Evolutionary conservation across 352 stramenopile species (phyloP), one percentile per base, ranked within the genome.

Genomic region (Globisporangium ultimum): DNA sequence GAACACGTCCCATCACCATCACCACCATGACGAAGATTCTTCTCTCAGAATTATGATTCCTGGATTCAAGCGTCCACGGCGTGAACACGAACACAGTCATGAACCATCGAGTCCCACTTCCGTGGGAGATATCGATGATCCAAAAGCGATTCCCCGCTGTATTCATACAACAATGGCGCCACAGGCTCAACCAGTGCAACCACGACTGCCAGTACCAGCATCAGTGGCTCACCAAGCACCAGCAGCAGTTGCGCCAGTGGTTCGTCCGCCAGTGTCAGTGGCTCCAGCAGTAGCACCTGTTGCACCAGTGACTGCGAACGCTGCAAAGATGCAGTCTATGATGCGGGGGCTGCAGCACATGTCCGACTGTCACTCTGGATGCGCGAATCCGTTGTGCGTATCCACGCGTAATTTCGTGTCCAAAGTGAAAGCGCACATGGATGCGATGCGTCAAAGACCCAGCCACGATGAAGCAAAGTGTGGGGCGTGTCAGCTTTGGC

Each of bases 401-500:
- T 85, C 74, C 22, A 85, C 77, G 41, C 69, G 66, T n/a, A 65
- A 64, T 18, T 87, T 87, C 55, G 62, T 87, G 15, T 61, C 50
- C n/a, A 87, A 87, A 59, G 77, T 87, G 53, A 67, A 54, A 28
- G 43, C 55, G 1, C 77, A 87, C 55, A 57, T 74, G 52, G 40
- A 48, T 18, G 60, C 41, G 12, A 71, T 70, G 73, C 51, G 48
- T 3, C 48, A 63, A 10, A 62, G 63, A 24, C 36, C 58, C 0
- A 53, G 32, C 2, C 77, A 87, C 21, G 67, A 78, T 48, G 42
- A 57, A 17, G 46, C 55, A 14, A 67, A 43, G n/a, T 87, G 77
- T 48, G 74, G 74, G 45, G 77, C 77, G n/a, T 87, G 77, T 50
- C 75, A 87, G 58, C 68, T 87, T n/a, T 87, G 77, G 77, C 51